phyloP scores from a whole-genome alignment of 495 filamentous ascomycete species.

The Antarctomyces pellizariae region DNA sequence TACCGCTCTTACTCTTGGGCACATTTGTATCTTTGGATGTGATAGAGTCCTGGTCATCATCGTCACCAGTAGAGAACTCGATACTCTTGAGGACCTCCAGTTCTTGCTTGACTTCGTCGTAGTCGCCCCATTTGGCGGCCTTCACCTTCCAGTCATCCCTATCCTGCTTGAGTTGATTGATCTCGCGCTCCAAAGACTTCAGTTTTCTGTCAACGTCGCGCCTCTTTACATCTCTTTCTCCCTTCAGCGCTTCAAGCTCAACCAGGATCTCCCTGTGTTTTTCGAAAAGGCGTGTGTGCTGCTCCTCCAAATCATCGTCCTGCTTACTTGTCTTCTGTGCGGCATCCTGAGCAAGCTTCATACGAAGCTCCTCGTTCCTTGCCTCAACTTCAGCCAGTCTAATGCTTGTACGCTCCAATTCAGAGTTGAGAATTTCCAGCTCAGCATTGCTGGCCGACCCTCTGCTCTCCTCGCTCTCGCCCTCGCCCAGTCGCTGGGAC shows the following conservation, averaged over 20 bases:
- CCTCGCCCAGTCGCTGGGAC: constrained; percentile 60
- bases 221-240: constrained; percentile 61
- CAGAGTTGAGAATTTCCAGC: constrained; percentile 75
- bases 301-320: constrained; percentile 45
- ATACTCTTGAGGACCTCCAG: constrained; percentile 94
- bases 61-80: constrained; percentile 79
- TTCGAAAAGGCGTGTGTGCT: constrained; percentile 74
- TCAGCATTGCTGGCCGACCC: constrained; percentile 55
- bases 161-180: constrained; percentile 38
- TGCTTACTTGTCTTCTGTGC: constrained; percentile 43
- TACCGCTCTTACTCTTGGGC: constrained; percentile 44
- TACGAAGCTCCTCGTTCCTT: constrained; percentile 75
- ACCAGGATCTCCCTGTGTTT: no score
- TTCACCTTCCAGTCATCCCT: constrained; percentile 49
- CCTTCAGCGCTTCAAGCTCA: constrained; percentile 57
- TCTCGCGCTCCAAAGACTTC: constrained; percentile 49
- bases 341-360: constrained; percentile 74
- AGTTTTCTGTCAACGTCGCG: constrained; percentile 49
- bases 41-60: constrained; percentile 27
- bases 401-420: constrained; percentile 72
- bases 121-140: constrained; percentile 77
- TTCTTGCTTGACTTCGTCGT: constrained; percentile 87
- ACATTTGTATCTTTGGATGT: constrained; percentile 8
- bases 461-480: constrained; percentile 32
- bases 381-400: constrained; percentile 80